Conservation (phyloP, 139 green algal genomes). For the Choricystis sp. region DNA sequence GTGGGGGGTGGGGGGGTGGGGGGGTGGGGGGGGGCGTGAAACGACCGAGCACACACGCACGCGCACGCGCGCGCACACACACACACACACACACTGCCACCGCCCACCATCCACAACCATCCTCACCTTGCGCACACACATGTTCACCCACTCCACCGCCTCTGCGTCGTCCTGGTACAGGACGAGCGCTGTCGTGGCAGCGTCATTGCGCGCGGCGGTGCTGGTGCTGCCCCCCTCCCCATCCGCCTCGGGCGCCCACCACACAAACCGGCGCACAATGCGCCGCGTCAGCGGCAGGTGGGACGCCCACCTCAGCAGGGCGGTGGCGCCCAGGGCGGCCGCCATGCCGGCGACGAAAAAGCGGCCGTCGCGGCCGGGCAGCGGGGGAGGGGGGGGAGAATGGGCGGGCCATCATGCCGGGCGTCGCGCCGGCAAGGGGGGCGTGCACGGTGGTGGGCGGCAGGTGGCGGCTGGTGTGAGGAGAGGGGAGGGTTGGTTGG, state of each 20-base stretch:
- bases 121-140: conserved; percentile 78
- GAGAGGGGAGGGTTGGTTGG: no score
- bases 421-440: no score
- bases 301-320: conserved; percentile 17
- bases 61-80: no score
- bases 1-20: no score
- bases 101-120: neutral
- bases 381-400: neutral
- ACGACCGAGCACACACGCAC: no score
- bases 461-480: no score
- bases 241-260: conserved; percentile 13
- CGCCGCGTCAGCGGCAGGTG: conserved; percentile 19
- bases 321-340: conserved; percentile 15
- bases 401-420: no score
- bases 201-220: neutral
- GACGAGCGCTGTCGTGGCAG: conserved; percentile 12
- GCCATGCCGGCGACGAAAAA: conserved; percentile 17
- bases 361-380: neutral
- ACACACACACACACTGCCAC: no score
- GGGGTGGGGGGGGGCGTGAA: no score
- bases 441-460: no score
- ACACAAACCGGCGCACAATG: conserved; percentile 27
- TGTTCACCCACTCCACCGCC: conserved; percentile 92
- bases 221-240: neutral
- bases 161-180: conserved; percentile 45